phyloP scores from a whole-genome alignment of 768 basidiomycete species.

The Austroboletus festivus region DNA sequence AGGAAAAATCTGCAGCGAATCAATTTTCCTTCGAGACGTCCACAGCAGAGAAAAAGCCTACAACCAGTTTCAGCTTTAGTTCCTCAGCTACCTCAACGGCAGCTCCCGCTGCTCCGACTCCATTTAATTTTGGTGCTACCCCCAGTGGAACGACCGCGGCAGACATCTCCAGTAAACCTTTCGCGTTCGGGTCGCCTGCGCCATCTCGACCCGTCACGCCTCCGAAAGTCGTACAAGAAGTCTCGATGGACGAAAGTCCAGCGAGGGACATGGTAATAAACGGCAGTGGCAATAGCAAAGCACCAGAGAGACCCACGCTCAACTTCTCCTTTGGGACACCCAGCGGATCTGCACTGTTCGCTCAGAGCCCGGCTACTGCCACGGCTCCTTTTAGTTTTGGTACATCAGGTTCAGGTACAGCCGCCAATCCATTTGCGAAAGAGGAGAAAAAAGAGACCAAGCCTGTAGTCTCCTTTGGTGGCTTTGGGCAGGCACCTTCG shows the following conservation, averaged over 20 bases:
- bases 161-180: constrained; percentile 50
- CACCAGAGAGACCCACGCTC: constrained; percentile 39
- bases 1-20: constrained; percentile 21
- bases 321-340: constrained; percentile 48
- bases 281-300: constrained; percentile 27
- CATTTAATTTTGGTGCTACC: constrained; percentile 50
- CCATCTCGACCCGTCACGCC: constrained; percentile 57
- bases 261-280: constrained; percentile 56
- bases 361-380: constrained; percentile 32
- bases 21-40: constrained; percentile 32
- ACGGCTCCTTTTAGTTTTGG: constrained; percentile 36
- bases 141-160: constrained; percentile 33
- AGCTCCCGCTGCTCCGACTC: constrained; percentile 28
- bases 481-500: constrained; percentile 45
- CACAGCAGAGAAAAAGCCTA: constrained; percentile 34
- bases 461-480: constrained; percentile 39
- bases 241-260: constrained; percentile 82
- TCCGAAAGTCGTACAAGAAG: constrained; percentile 63
- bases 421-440: constrained; percentile 48
- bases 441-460: constrained; percentile 47
- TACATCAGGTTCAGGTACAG: constrained; percentile 17
- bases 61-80: constrained; percentile 44
- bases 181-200: constrained; percentile 48
- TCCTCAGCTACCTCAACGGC: constrained; percentile 34
- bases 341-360: constrained; percentile 36